Evolutionary conservation across 108 stramenopile genomes (phyloP), one percentile per base, ranked within the genome.

Genomic region (Poteriospumella lacustris): DNA sequence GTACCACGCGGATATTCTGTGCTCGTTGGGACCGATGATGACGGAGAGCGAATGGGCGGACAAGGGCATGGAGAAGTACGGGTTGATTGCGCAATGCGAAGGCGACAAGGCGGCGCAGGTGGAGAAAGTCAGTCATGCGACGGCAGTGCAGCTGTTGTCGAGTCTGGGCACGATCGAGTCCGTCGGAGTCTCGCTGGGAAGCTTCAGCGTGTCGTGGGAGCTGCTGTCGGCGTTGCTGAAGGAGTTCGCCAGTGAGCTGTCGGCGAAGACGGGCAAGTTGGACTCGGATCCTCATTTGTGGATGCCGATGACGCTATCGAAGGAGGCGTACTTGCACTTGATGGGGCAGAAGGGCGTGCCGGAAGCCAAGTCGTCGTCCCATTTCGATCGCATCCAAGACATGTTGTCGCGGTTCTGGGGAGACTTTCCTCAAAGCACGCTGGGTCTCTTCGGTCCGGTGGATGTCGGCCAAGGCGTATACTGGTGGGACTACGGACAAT

Each of bases 281-380:
- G 93, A 92, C 78, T 89, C 91, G 43, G 97, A 98, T 88, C 97
- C 97, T 26, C 94, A 95, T 80, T 93, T 96, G 81, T 98, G 97
- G 97, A 98, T 98, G 97, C 95, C 97, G 2, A 78, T 97, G 44
- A 97, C 96, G 0, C 83, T 97, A 56, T 85, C 88, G 28, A 73
- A 86, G 47, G 89, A 88, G 28, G 93, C 89, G 42, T 97, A 97
- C 80, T 82, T 92, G 19, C 77, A 85, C 42, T 80, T 97, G 78
- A 85, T 85, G 84, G 76, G 36, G 39, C 38, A 60, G 58, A 80
- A 85, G 80, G 84, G 60, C 47, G 64, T 26, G 42, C 34, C 42
- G 3, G 47, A 2, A 52, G 42, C 59, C 1, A 41, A 67, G 39
- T 64, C 78, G 38, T 39, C 68, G n/a, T 73, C 84, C 33, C 95